These are phyloP conservation scores for Agaricus subrufescens DNA, from an alignment of 768 basidiomycete genomes.

Conservation along the genomic window DNA sequence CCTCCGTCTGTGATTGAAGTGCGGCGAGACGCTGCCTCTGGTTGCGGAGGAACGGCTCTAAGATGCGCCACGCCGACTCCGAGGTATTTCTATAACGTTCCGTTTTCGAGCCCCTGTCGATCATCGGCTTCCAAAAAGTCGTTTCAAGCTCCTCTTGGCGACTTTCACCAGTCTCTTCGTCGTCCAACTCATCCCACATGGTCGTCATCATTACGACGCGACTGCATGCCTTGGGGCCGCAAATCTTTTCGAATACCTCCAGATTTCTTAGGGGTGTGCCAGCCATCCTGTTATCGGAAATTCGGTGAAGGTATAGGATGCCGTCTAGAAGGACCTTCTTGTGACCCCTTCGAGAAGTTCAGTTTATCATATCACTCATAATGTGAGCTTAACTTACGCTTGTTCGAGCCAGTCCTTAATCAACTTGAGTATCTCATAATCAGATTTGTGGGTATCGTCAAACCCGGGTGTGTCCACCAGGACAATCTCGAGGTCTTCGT, in stretches of 20 bases:
- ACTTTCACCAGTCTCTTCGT: neutral
- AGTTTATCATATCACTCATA: neutral
- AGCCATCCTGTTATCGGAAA: constrained; percentile 21
- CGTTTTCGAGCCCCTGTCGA: constrained; percentile 8
- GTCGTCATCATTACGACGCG: constrained; percentile 30
- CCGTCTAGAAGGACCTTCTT: constrained; percentile 19
- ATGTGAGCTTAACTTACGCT: constrained; percentile 10
- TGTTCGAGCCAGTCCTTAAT: constrained; percentile 21
- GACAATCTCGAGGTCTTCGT: constrained; percentile 9
- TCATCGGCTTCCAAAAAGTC: constrained; percentile 14
- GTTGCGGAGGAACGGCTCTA: neutral
- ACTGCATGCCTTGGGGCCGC: constrained; percentile 23
- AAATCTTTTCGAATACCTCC: constrained; percentile 28
- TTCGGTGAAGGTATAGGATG: constrained; percentile 21
- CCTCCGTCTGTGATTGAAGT: constrained; percentile 18
- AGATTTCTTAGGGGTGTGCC: constrained; percentile 24
- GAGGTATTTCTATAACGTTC: neutral
- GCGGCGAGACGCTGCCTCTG: neutral
- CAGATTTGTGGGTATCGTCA: constrained; percentile 18
- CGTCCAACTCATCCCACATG: constrained; percentile 13
- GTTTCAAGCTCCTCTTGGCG: constrained; percentile 13
- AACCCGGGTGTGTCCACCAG: constrained; percentile 26
- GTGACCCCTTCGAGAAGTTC: neutral
- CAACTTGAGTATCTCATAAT: constrained; percentile 18
- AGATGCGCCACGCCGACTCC: constrained; percentile 7